Evolutionary conservation across 75 land plant genomes (phyloP), one percentile per base, ranked within the genome.

Genomic region (Sequoiadendron giganteum): DNA sequence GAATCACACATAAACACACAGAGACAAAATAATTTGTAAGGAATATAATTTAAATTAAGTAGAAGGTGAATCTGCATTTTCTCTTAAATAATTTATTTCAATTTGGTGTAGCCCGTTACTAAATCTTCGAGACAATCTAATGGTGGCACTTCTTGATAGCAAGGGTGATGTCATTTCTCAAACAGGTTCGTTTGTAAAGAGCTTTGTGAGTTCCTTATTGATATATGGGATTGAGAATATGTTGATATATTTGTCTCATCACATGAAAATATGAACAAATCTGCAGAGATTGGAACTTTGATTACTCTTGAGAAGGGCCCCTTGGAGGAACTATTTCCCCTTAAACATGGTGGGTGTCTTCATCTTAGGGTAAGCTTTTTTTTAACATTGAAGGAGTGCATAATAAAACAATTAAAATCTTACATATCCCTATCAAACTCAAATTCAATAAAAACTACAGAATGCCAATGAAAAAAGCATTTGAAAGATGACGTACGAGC

Each of bases 311-410:
- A 95, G 85, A 94, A 89, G 86, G 97, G 97, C 5, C 45, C 75
- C 39, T 93, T 91, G 92, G 97, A 95, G 84, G 91, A 94, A 45
- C 54, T 91, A 34, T 89, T 94, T 58, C 84, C 88, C 14, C 89
- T 95, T 39, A 89, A 94, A 49, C 92, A 91, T 83, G 95, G 94
- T 40, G 97, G 95, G 13, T 86, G 87, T 14, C 88, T 96, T 36
- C 96, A 92, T 75, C 54, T 96, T 85, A 93, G 86, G 90, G 84
- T 96, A 87, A 92, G 93, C 85, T 93, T 96, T 54, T 87, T 87
- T 42, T 95, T 94, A 36, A 92, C 91, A 83, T 93, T 92, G 38
- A 96, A 93, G 43, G 97, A 95, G 48, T 90, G 92, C 30, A 89
- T 86, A 42, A 42, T 42, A 3, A 42, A 42, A 42, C 43, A 3